Conservation (phyloP, 345 rosid genomes). For the Cardamine resedifolia region DNA sequence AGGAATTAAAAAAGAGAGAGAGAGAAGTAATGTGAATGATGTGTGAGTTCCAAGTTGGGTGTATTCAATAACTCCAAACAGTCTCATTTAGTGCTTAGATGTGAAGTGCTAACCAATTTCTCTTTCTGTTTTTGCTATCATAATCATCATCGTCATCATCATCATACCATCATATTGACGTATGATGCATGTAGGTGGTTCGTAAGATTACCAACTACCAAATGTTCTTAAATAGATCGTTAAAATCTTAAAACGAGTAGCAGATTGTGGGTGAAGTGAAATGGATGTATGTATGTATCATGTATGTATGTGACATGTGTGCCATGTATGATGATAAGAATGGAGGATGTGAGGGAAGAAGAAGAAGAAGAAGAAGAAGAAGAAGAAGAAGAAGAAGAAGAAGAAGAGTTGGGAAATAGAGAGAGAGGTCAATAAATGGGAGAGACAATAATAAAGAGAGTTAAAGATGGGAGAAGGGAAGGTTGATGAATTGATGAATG, state of each 20-base stretch:
- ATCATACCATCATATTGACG: background rate
- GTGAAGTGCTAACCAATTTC: slow-evolving; percentile 37
- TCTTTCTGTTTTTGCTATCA: slow-evolving; percentile 19
- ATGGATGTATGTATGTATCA: slow-evolving; percentile 1
- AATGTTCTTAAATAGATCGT: background rate
- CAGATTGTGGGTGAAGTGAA: background rate
- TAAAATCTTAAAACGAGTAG: background rate
- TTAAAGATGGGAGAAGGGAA: slow-evolving; percentile 36
- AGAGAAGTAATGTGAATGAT: slow-evolving; percentile 34
- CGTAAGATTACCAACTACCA: background rate
- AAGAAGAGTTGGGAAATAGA: slow-evolving; percentile 13
- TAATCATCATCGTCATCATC: slow-evolving; percentile 23
- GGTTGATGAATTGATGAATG: slow-evolving; percentile 40
- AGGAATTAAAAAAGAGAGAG: background rate
- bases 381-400: background rate
- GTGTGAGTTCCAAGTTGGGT: slow-evolving; percentile 41
- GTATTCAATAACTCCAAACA: slow-evolving; percentile 39
- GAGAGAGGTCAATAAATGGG: slow-evolving; percentile 34
- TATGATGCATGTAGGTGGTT: background rate
- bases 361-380: background rate
- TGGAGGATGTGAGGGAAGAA: background rate
- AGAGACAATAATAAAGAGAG: slow-evolving; percentile 38
- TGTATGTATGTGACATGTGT: background rate
- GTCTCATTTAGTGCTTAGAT: slow-evolving; percentile 42
- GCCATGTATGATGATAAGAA: slow-evolving; percentile 19